These are phyloP conservation scores for Aspergillus piperis DNA, from an alignment of 2,329 filamentous ascomycete species.

Conservation along the genomic window DNA sequence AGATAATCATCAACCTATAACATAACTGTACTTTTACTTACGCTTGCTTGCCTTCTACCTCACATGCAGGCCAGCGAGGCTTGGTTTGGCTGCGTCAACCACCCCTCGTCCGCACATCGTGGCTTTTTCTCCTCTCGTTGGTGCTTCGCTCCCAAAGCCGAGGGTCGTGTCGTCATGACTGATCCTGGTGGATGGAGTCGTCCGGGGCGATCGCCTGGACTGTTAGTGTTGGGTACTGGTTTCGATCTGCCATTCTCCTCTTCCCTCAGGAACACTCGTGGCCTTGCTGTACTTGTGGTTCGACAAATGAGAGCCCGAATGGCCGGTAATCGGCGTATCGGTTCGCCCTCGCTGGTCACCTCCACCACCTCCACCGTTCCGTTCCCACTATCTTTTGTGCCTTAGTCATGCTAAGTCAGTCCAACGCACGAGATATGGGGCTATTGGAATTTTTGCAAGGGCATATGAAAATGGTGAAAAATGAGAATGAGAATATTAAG, in stretches of 20 bases:
- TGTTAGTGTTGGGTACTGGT: conserved; percentile 8
- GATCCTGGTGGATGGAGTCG: conserved; percentile 7
- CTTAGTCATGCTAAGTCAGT: not conserved
- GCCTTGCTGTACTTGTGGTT: conserved; percentile 2
- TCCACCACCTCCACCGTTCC: conserved; percentile 8
- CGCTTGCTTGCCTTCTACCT: not conserved
- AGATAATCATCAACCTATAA: no score
- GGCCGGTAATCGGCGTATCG: conserved; percentile 8
- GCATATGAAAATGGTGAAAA: not conserved
- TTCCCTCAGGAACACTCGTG: conserved; percentile 13
- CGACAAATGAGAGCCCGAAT: conserved; percentile 7
- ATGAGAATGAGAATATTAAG: not conserved
- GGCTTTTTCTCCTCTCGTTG: not conserved
- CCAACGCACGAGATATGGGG: not conserved
- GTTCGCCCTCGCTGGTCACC: not conserved
- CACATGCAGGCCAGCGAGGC: conserved; percentile 7
- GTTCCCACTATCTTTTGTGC: not conserved
- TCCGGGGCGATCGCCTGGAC: conserved; percentile 13
- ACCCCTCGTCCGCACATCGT: not conserved
- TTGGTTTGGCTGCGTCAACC: conserved; percentile 3
- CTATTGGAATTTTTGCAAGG: not conserved
- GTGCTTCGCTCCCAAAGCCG: not conserved
- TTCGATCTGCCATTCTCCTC: conserved; percentile 4
- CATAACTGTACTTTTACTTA: not conserved
- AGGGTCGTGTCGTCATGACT: conserved; percentile 23